Conservation (phyloP, 2,329 filamentous ascomycete genomes). For the Erysiphe neolycopersici region DNA sequence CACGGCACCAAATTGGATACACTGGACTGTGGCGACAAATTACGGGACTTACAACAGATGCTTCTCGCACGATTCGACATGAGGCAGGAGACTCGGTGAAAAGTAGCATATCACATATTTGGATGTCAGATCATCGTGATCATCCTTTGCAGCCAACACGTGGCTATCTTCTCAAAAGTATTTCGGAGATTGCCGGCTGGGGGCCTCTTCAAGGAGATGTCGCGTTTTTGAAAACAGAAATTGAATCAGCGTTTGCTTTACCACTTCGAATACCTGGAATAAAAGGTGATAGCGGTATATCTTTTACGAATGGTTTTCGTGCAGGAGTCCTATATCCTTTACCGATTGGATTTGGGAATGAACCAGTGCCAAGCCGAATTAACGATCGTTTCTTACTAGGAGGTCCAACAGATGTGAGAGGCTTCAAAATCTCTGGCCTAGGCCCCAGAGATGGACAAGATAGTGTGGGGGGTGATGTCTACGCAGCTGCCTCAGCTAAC, state of each 20-base stretch:
- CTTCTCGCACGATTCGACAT: conserved; percentile 54
- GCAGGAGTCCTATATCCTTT: conserved; percentile 67
- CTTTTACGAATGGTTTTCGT: conserved; percentile 56
- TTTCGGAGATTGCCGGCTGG: conserved; percentile 65
- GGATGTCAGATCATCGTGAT: conserved; percentile 55
- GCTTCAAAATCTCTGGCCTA: conserved; percentile 71
- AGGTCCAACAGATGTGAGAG: conserved; percentile 79
- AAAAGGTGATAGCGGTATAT: conserved; percentile 47
- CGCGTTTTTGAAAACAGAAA: conserved; percentile 77
- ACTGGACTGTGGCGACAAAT: conserved; percentile 68
- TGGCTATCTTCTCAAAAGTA: conserved; percentile 56
- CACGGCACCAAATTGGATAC: conserved; percentile 56
- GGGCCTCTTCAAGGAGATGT: conserved; percentile 70
- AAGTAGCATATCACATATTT: conserved; percentile 60
- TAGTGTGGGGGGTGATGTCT: conserved; percentile 74
- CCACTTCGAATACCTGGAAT: conserved; percentile 45
- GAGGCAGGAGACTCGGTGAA: conserved; percentile 85
- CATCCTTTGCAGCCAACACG: conserved; percentile 59
- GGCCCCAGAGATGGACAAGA: conserved; percentile 71
- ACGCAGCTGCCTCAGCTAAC: conserved; percentile 68
- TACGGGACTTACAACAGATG: conserved; percentile 47
- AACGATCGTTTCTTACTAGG: conserved; percentile 92
- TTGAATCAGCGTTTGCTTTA: conserved; percentile 53
- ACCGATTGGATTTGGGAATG: conserved; percentile 27
- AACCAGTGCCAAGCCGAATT: conserved; percentile 44